phyloP scores from a whole-genome alignment of 1,284 basidiomycete species.

The Apiotrichum brassicae region DNA sequence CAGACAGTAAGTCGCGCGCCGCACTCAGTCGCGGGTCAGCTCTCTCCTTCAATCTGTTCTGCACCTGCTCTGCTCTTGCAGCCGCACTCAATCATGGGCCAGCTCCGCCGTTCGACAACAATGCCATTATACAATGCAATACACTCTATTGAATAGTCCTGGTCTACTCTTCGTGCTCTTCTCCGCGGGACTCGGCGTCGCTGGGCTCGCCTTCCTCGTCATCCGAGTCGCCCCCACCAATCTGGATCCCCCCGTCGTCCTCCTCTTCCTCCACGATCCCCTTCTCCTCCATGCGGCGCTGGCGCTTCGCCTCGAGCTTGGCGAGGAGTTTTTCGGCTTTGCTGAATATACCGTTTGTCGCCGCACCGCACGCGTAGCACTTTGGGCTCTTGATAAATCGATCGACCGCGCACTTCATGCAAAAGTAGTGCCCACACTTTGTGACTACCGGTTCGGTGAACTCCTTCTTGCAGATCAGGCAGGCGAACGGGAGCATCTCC shows the following conservation, averaged over 20 bases:
- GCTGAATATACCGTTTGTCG: conserved; percentile 80
- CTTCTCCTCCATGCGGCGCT: conserved; percentile 34
- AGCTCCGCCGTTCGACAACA: not conserved
- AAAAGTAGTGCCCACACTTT: conserved; percentile 95
- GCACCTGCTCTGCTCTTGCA: no score
- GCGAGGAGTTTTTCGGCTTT: conserved; percentile 47
- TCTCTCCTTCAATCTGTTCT: no score
- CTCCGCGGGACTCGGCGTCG: not conserved
- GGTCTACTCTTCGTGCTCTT: conserved; percentile 2
- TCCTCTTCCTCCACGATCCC: conserved; percentile 31
- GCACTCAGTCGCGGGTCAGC: not conserved
- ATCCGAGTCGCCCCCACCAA: conserved; percentile 28
- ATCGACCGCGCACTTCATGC: conserved; percentile 81
- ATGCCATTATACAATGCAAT: conserved; percentile 6
- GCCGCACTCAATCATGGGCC: no score
- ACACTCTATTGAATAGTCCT: not conserved
- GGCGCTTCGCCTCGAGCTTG: conserved; percentile 44
- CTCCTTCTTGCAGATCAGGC: conserved; percentile 87
- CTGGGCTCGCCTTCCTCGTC: conserved; percentile 18
- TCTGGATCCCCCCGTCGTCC: conserved; percentile 32
- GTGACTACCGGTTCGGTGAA: conserved; percentile 95
- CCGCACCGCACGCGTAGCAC: conserved; percentile 87
- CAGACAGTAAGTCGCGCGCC: no score
- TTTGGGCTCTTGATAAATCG: conserved; percentile 90
- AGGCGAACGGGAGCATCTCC: conserved; percentile 94